A percentile compares a stretch with the other conserved stretches of the same genome.
These are phyloP conservation scores for Pseudogymnoascus sp. DNA, from an alignment of 2,329 filamentous ascomycete species.

Conservation along the genomic window DNA sequence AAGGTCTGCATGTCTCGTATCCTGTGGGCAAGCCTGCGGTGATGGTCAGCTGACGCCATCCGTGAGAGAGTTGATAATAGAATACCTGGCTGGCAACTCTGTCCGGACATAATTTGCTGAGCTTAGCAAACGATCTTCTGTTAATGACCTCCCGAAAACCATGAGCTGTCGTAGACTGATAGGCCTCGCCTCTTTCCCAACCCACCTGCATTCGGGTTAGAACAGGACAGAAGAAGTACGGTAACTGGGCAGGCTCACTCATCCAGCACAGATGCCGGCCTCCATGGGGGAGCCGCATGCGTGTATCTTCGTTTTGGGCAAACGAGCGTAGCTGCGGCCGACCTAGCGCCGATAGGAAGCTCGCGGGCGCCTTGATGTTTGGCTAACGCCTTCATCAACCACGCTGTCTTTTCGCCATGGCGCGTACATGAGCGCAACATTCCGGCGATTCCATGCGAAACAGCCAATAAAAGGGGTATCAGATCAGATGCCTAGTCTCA, in stretches of 20 bases:
- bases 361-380: not conserved
- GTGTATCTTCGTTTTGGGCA: constrained; percentile 8
- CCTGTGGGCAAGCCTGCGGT: constrained; percentile 71
- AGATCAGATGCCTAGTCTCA: not conserved
- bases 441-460: constrained; percentile 26
- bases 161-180: constrained; percentile 94
- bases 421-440: constrained; percentile 29
- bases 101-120: constrained; percentile 97
- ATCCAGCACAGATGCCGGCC: constrained; percentile 54
- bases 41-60: not conserved
- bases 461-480: not conserved
- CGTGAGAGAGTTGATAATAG: not conserved
- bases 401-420: constrained; percentile 23
- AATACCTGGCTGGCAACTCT: constrained; percentile 74
- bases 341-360: not conserved
- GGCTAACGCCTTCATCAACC: constrained; percentile 21
- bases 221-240: not conserved
- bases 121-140: constrained; percentile 78
- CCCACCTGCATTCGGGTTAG: constrained; percentile 57
- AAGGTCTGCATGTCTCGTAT: constrained; percentile 95
- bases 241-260: constrained; percentile 40
- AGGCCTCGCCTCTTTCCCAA: constrained; percentile 82
- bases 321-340: not conserved
- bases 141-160: constrained; percentile 91
- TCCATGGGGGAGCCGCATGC: constrained; percentile 40